These are phyloP conservation scores for Vitis hybrid DNA, from an alignment of 177 flowering plant genomes.

Conservation along the genomic window DNA sequence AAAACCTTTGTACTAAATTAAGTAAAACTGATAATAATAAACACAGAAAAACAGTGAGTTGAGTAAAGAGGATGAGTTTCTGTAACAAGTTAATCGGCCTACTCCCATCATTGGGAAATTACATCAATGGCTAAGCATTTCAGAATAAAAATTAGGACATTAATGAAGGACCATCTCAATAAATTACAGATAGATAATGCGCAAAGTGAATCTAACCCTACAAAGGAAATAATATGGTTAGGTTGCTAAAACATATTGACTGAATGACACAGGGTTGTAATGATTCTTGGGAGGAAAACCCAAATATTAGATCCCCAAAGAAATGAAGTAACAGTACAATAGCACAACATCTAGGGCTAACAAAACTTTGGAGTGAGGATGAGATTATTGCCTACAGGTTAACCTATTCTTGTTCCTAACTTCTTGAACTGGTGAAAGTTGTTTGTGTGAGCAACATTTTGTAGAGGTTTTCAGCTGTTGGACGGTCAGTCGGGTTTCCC, in stretches of 20 bases:
- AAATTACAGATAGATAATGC: background rate
- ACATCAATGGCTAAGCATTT: background rate
- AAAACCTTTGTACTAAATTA: background rate
- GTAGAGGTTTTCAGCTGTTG: conserved; percentile 60
- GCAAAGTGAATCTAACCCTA: background rate
- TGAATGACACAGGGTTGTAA: background rate
- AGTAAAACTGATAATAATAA: background rate
- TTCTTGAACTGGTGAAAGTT: conserved; percentile 13
- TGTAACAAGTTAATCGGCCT: background rate
- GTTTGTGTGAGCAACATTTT: conserved; percentile 41
- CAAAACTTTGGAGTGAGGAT: conserved; percentile 6
- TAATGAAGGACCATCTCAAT: background rate
- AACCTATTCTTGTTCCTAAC: conserved; percentile 5
- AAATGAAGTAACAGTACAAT: background rate
- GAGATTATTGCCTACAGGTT: conserved; percentile 2
- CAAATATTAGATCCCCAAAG: background rate
- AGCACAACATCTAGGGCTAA: conserved; percentile 5
- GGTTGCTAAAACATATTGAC: background rate
- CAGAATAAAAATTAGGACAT: background rate
- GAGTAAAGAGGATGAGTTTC: background rate
- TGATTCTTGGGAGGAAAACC: background rate
- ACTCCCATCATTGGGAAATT: background rate
- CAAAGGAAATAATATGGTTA: background rate
- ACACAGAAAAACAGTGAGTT: too few relatives aligned
- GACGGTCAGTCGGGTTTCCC: conserved; percentile 67